A percentile compares a stretch with the other conserved stretches of the same genome.
Evolutionary conservation across 2,329 filamentous ascomycete species (phyloP).

Genomic region (Parafenestella ontariensis): DNA sequence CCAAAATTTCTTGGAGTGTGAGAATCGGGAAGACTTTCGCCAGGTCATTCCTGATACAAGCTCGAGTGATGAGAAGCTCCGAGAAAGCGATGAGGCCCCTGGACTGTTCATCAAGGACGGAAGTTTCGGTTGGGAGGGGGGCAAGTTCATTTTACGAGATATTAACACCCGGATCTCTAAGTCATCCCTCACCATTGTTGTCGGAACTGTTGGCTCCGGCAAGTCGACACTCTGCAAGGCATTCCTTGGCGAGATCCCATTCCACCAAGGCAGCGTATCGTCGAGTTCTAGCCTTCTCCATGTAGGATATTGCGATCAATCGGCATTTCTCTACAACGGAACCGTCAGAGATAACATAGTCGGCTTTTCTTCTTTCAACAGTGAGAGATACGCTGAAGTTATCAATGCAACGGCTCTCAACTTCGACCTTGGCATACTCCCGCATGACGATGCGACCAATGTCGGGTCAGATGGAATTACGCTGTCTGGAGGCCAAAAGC

Average conservation of each 20-base stretch:
- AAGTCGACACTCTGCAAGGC: background rate
- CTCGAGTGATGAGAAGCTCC: no score
- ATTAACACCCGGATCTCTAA: no score
- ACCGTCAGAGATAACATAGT: background rate
- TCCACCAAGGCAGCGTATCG: background rate
- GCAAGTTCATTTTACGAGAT: no score
- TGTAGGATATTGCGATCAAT: background rate
- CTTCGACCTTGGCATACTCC: conserved; percentile 9
- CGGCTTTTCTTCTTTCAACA: background rate
- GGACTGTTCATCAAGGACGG: no score
- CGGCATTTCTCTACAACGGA: background rate
- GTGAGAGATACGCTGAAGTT: conserved; percentile 17
- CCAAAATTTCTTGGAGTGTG: conserved; percentile 17
- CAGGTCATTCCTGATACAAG: no score
- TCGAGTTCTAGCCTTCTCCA: no score
- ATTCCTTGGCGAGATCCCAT: background rate
- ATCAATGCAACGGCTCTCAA: conserved; percentile 12
- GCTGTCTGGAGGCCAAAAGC: conserved; percentile 59
- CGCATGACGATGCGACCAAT: conserved; percentile 43
- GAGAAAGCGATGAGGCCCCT: no score
- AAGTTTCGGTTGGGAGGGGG: no score
- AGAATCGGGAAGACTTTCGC: conserved; percentile 11
- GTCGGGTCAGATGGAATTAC: conserved; percentile 57
- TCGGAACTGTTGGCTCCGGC: background rate
- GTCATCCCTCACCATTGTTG: background rate